Evolutionary conservation across 148 eudicot species (phyloP), one percentile per base, ranked within the genome.

Genomic region (Chenopodium berlandieri): DNA sequence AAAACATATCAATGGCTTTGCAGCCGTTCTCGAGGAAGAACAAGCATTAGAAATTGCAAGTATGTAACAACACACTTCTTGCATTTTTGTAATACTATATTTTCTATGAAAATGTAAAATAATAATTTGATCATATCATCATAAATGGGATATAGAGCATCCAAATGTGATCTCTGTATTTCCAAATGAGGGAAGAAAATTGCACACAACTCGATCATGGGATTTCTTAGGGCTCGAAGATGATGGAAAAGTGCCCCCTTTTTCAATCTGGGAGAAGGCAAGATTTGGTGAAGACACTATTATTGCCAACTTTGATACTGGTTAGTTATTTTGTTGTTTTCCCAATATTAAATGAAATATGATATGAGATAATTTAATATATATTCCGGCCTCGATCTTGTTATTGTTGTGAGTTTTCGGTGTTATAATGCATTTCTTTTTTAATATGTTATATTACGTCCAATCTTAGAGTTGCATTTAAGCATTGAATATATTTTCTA

Each of bases 191-290:
- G 98, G 94, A 32, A 91, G 87, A 47, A 90, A 88, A 81, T 70
- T 95, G 69, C 98, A 95, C 81, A 95, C 99, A 46, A 91, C 99
- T 37, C 84, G 93, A 68, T 91, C 99, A 23, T 95, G 99, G 99
- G 86, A 78, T n/a, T 95, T 95, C 81, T 52, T 94, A 76, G 94
- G 94, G 74, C 87, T 95, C 7, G 98, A 92, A 79, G 70, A 81
- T 16, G 27, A 89, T 73, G 97, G 97, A 2, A 70, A 30, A 58
- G 68, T 90, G 16, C 83, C 13, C 76, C 56, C 90, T 20, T 64
- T 73, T 71, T 93, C 97, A 6, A 71, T 89, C 5, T 95, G 97
- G 97, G 85, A 82, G 63, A 87, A 91, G 89, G 92, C 99, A 0
- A 84, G 90, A 77, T 95, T 86, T 44, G 99, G 99, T 1, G 90